Evolutionary conservation across 2,329 filamentous ascomycete genomes (phyloP).

Genomic region (Pyrenochaeta sp.): DNA sequence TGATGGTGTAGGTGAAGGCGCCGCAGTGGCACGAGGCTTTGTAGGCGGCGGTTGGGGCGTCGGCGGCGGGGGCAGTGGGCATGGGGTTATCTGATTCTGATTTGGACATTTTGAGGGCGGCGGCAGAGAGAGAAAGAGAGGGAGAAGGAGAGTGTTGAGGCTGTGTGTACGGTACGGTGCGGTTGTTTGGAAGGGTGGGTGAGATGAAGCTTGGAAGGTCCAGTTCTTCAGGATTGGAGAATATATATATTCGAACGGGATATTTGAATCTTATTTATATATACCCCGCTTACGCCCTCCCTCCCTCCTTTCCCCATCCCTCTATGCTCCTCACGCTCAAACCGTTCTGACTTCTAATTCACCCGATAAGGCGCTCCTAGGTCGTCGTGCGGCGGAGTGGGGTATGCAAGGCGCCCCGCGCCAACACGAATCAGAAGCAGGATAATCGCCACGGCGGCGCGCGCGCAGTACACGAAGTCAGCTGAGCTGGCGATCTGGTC

Average conservation of each 20-base stretch:
- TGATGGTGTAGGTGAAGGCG: slow-evolving; percentile 59
- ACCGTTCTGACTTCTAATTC: not conserved
- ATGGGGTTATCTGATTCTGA: not conserved
- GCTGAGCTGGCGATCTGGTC: slow-evolving; percentile 6
- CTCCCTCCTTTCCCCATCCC: not conserved
- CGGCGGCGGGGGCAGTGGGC: slow-evolving; percentile 9
- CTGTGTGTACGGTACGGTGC: too few relatives aligned
- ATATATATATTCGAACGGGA: too few relatives aligned
- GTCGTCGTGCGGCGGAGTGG: not conserved
- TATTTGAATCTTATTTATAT: too few relatives aligned
- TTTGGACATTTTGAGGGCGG: not conserved
- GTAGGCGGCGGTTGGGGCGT: slow-evolving; percentile 35
- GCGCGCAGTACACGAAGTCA: slow-evolving; percentile 15
- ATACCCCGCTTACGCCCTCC: too few relatives aligned
- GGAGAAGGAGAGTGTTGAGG: not conserved
- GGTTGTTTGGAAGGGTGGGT: too few relatives aligned
- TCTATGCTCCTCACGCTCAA: not conserved
- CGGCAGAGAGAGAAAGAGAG: too few relatives aligned
- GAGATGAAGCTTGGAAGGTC: too few relatives aligned
- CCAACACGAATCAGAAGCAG: slow-evolving; percentile 9
- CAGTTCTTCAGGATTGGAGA: too few relatives aligned
- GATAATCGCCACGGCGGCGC: slow-evolving; percentile 7
- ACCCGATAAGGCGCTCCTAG: not conserved
- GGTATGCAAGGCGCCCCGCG: not conserved
- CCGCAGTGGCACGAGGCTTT: slow-evolving; percentile 64